These are phyloP conservation scores for Chlamydomonas applanata DNA, from an alignment of 139 green algal species.

Conservation along the genomic window DNA sequence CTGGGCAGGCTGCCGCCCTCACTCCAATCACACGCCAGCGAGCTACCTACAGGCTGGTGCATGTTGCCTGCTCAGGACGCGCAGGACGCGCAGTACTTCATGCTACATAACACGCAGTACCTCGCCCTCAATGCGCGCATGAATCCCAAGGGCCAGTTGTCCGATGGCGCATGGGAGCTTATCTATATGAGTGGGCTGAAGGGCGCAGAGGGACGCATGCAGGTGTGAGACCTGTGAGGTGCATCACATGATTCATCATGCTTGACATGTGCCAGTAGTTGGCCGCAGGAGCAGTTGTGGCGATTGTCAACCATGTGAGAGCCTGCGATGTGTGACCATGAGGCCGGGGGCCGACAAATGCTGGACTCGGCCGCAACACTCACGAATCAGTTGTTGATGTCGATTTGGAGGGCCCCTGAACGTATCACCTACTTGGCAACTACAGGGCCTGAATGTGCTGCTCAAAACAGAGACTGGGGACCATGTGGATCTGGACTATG, in stretches of 20 bases:
- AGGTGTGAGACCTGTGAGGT: too few species aligned
- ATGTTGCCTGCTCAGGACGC: conserved; percentile 20
- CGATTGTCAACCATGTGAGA: too few species aligned
- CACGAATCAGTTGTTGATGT: too few species aligned
- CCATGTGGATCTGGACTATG: conserved; percentile 12
- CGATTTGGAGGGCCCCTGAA: too few species aligned
- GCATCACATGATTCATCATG: too few species aligned
- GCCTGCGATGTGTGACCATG: too few species aligned
- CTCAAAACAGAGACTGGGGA: conserved; percentile 13
- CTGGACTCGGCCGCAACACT: too few species aligned
- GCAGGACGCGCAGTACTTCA: conserved; percentile 14
- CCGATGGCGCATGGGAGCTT: conserved; percentile 10
- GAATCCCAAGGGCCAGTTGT: conserved; percentile 17
- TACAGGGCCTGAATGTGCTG: conserved; percentile 2
- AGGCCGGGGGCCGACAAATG: too few species aligned
- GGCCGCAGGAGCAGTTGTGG: too few species aligned
- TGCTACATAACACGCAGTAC: conserved; percentile 33
- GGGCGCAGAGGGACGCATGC: background rate
- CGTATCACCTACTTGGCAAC: too few species aligned
- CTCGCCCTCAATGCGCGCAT: conserved; percentile 24
- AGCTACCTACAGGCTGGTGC: conserved; percentile 23
- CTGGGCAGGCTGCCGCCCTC: conserved; percentile 3
- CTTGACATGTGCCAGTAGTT: too few species aligned
- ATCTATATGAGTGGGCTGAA: conserved; percentile 3
- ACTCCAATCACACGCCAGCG: conserved; percentile 3